Base-by-base conservation (phyloP, 345 rosid species). In the Hypericum perforatum region DNA sequence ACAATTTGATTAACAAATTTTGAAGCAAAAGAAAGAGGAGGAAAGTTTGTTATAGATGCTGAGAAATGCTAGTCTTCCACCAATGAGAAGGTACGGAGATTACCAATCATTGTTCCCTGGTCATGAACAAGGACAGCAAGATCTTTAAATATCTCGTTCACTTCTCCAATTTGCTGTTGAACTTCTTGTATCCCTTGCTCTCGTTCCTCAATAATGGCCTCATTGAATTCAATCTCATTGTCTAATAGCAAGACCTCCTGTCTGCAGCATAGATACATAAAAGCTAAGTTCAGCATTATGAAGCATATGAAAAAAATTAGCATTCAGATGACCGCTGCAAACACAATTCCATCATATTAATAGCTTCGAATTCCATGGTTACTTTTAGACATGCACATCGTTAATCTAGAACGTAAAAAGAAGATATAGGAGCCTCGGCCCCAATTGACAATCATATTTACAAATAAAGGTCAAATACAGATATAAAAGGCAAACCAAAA, bases 101-200 rank as follows among this genome's bases (percentile, higher is more conserved):
- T 53, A 84, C 92, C 88, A 39, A 81, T 81, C 65, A 84, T 71
- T 16, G 60, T 59, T 55, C 92, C 88, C 79, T 84, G 88, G 54
- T 72, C 79, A 45, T 68, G 78, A 37, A 79, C 85, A 62, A 81
- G 58, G 45, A 71, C 70, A 55, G 82, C 88, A 54, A 81, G 69
- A 66, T 84, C 92, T 79, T 81, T 84, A 62, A 84, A 84, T 32
- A 84, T 84, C 54, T 81, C 88, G 66, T 78, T 84, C 49, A 84
- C 92, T 61, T 81, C 85, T 37, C 77, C 63, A 56, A 81, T 84
- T 64, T 81, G 88, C 44, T 76, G 73, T 65, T 81, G 85, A 54
- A 84, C 67, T 66, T 81, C 92, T 75, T 76, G 70, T 55, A 81
- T 84, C 29, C 88, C 92, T 58, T 81, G 92, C 50, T 84, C 85